Base-by-base conservation (phyloP, 2,329 filamentous ascomycete genomes). In the Pseudocercospora macadamiae region DNA sequence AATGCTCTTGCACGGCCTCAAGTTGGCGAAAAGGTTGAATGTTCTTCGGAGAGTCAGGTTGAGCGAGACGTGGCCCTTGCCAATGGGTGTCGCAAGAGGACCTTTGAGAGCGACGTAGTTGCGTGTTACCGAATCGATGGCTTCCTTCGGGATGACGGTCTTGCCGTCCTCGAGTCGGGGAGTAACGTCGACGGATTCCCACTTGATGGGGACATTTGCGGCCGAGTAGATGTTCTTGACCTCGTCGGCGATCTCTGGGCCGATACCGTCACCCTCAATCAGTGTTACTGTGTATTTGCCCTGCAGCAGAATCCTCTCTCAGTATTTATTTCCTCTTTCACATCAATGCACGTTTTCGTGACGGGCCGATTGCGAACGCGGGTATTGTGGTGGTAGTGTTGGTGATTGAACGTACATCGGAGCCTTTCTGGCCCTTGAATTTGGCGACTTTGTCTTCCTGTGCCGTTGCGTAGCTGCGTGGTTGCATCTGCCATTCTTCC, bases 21-120 rank as follows among this genome's bases (percentile, higher is more conserved):
- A 85, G 83, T 99, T 99, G 82, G 95, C 96, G 80, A 99, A 99
- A 73, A 99, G 92, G 85, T 99, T 99, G 84, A 99, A 99, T 65
- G 96, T 99, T 75, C 95, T 90, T 76, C 95, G 93, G 73, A 99
- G 92, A 61, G 95, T 99, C 67, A 99, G 84, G 86, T 99, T 99
- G 70, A 99, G 90, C 59, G 95, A 97, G 77, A 99, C 93, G 82
- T 99, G 95, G 74, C 95, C 95, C 85, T 97, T 99, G 79, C 96
- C 95, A 73, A 99, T 87, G 66, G 95, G 95, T 3, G 95, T 99
- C 86, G 96, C 96, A 68, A 99, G 88, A 71, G 96, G 96, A 66
- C 96, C 95, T 86, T 99, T 99, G 68, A 99, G 88, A 64, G 96
- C 95, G 72, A 99, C 91, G 82, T 93, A 96, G 84, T 97, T 99